Percentiles rank a stretch among this genome's conserved stretches.
These are phyloP conservation scores for Jimgerdemannia flammicorona DNA, from an alignment of 192 early-diverging fungal genomes.

Conservation along the genomic window DNA sequence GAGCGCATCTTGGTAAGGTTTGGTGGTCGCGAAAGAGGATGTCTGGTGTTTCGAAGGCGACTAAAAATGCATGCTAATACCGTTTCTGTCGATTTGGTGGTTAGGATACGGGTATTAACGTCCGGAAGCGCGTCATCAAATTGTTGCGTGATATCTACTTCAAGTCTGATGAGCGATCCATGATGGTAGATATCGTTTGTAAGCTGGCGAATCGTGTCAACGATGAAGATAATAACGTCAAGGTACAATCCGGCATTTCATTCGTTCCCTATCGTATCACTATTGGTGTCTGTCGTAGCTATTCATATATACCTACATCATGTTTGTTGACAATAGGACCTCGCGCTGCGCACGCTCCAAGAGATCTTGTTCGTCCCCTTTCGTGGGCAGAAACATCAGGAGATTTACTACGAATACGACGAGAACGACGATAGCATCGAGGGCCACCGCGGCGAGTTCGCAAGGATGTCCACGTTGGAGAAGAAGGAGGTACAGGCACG, in stretches of 20 bases:
- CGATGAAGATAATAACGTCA: conserved; percentile 57
- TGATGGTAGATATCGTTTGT: conserved; percentile 63
- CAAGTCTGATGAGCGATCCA: conserved; percentile 33
- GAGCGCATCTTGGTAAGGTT: conserved; percentile 67
- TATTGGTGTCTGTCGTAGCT: not conserved
- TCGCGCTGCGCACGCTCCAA: conserved; percentile 64
- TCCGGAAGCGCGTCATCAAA: conserved; percentile 84
- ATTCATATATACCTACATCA: not conserved
- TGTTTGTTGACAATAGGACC: conserved; percentile 38
- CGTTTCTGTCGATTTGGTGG: too few relatives aligned
- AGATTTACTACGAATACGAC: conserved; percentile 3
- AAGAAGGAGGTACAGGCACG: conserved; percentile 13
- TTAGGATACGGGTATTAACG: conserved; percentile 82
- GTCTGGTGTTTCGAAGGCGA: not conserved
- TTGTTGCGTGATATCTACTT: conserved; percentile 73
- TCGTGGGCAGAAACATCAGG: conserved; percentile 17
- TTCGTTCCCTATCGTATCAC: too few relatives aligned
- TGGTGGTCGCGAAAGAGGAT: not conserved
- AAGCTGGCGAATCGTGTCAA: conserved; percentile 66
- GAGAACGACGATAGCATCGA: conserved; percentile 27
- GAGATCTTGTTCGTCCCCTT: conserved; percentile 71
- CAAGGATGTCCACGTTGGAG: conserved; percentile 5
- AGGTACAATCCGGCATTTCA: not conserved
- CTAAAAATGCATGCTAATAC: not conserved
- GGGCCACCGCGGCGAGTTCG: conserved; percentile 16